phyloP scores from a whole-genome alignment of 345 rosid species.

The Populus simonii region DNA sequence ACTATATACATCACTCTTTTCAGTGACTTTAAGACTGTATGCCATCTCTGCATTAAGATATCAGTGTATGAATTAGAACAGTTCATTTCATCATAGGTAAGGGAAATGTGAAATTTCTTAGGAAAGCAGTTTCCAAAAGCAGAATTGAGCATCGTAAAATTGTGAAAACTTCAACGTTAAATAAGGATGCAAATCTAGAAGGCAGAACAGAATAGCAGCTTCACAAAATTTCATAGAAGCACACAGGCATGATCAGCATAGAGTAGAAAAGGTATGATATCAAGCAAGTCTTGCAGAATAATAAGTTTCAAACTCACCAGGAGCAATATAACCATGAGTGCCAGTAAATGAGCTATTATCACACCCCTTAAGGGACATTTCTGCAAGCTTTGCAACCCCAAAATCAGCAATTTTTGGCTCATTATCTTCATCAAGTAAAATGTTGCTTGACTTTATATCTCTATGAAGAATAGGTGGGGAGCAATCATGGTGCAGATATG shows the following conservation, averaged over 20 bases:
- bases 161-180: background rate
- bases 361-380: conserved; percentile 34
- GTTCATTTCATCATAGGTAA: background rate
- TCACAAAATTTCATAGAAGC: background rate
- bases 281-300: background rate
- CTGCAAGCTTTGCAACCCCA: conserved; percentile 77
- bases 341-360: conserved; percentile 68
- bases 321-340: conserved; percentile 90
- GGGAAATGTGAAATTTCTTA: background rate
- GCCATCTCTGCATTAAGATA: conserved; percentile 63
- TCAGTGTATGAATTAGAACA: background rate
- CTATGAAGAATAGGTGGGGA: conserved; percentile 75
- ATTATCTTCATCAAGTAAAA: conserved; percentile 58
- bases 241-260: background rate
- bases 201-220: background rate
- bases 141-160: background rate
- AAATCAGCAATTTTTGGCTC: conserved; percentile 88
- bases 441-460: conserved; percentile 85
- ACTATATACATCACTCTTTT: conserved; percentile 83
- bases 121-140: background rate
- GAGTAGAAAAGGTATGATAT: background rate
- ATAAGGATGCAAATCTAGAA: background rate
- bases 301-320: conserved; percentile 49
- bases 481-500: conserved; percentile 87
- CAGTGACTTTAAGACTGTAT: conserved; percentile 59